phyloP scores from a whole-genome alignment of 257 asterid genomes.

The Nicotiana benthamiana region DNA sequence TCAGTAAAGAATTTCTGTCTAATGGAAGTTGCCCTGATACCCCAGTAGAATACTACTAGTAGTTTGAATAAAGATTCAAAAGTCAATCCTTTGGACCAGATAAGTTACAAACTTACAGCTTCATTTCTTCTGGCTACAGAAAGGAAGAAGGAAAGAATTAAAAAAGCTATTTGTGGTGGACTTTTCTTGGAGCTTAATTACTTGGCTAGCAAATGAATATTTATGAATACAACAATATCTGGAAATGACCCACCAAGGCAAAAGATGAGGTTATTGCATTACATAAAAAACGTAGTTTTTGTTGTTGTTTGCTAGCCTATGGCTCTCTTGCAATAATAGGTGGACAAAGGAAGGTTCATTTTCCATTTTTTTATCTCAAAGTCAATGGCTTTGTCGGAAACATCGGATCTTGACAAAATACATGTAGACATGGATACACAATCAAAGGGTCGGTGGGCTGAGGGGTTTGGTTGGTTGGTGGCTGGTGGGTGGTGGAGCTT shows the following conservation, averaged over 20 bases:
- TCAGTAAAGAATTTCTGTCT: constrained; percentile 29
- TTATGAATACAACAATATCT: neutral
- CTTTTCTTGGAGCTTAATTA: neutral
- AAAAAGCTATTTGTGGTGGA: neutral
- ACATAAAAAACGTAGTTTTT: neutral
- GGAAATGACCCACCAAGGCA: neutral
- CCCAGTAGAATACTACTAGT: constrained; percentile 44
- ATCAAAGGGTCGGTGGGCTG: neutral
- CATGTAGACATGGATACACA: neutral
- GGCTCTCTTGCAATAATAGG: neutral
- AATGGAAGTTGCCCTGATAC: constrained; percentile 40
- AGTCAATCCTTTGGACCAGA: neutral
- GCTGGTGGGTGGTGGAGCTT: neutral
- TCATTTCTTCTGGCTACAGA: neutral
- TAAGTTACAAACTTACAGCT: neutral
- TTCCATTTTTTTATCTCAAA: neutral
- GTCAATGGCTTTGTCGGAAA: constrained; percentile 9
- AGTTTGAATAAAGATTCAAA: constrained; percentile 9
- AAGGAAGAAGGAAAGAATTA: too few species aligned
- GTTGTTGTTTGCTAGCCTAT: constrained; percentile 9
- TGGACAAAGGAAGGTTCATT: constrained; percentile 4
- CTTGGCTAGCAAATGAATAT: neutral
- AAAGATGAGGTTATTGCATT: neutral
- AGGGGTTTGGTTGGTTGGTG: neutral
- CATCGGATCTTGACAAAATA: constrained; percentile 11